These are phyloP conservation scores for Monotropa hypopitys DNA, from an alignment of 179 eudicot genomes.

Conservation along the genomic window DNA sequence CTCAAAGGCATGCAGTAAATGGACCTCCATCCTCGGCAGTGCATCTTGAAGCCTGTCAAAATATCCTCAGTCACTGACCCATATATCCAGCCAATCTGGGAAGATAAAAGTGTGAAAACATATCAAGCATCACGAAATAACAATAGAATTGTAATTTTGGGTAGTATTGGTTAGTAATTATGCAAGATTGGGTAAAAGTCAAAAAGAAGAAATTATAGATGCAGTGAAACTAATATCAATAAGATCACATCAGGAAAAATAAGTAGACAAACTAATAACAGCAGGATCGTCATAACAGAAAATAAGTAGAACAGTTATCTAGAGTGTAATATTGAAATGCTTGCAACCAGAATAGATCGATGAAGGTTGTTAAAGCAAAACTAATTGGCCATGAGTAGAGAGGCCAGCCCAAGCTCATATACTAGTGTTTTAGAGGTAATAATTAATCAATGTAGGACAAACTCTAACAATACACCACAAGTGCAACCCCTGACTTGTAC, in stretches of 20 bases:
- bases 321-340: background rate
- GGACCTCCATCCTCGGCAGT: constrained; percentile 88
- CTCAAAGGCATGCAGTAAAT: constrained; percentile 74
- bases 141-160: constrained; percentile 56
- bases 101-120: background rate
- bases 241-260: background rate
- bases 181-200: background rate
- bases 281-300: background rate
- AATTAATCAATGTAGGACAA: too few relatives aligned
- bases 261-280: background rate
- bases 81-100: constrained; percentile 81
- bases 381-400: too few relatives aligned
- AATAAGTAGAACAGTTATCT: background rate
- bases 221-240: background rate
- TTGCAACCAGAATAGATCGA: background rate
- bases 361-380: background rate
- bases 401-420: too few relatives aligned
- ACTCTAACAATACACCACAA: too few relatives aligned
- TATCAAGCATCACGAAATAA: constrained; percentile 77
- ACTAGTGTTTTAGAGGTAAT: too few relatives aligned
- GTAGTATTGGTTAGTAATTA: constrained; percentile 22
- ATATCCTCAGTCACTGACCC: constrained; percentile 90
- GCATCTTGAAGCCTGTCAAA: constrained; percentile 86
- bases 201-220: background rate
- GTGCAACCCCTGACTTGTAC: too few relatives aligned